Evolutionary conservation across 805 yeast species (phyloP), one percentile per base, ranked within the genome.

Genomic region (Candida tammaniensis): DNA sequence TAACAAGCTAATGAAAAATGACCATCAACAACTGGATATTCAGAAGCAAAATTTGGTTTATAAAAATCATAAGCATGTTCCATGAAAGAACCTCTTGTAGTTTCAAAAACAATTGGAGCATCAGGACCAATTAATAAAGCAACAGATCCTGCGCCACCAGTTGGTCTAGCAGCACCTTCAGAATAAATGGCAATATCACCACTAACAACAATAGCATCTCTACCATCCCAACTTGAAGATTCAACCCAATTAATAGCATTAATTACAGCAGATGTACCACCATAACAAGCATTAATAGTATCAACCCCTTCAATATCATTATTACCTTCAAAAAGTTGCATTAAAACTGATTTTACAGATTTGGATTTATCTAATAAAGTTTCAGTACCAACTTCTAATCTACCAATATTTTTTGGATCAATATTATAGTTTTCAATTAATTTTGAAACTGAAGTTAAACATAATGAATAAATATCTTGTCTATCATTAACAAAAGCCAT

Each of bases 101-200:
- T 68, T 52, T 93, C 98, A 52, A 93, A 81, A 25, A 86, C 96
- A 48, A 93, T 75, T 47, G 98, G 98, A 25, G 98, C 97, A 58
- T 93, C 95, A 34, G 98, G 96, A 33, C 98, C 98, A 53, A 93
- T 86, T 59, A 85, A 78, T 57, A 93, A 53, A 27, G 98, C 98
- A 41, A 91, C 94, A 30, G 94, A 75, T 59, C 98, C 98, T 36
- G 95, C 97, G 71, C 98, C 98, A 63, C 98, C 98, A 35, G 98
- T 93, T 57, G 98, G 98, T 75, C 98, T 83, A 38, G 98, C 98
- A 24, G 95, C 83, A 60, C 98, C 98, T 69, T 89, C 78, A 53
- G 89, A 88, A 67, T 93, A 93, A 49, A 93, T 82, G 56, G 98
- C 98, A 62, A 93, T 93, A 66, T 93, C 98, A 65, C 97, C 98